Evolutionary conservation across 768 basidiomycete genomes (phyloP), one percentile per base, ranked within the genome.

Genomic region (Sporobolomyces phaffii): DNA sequence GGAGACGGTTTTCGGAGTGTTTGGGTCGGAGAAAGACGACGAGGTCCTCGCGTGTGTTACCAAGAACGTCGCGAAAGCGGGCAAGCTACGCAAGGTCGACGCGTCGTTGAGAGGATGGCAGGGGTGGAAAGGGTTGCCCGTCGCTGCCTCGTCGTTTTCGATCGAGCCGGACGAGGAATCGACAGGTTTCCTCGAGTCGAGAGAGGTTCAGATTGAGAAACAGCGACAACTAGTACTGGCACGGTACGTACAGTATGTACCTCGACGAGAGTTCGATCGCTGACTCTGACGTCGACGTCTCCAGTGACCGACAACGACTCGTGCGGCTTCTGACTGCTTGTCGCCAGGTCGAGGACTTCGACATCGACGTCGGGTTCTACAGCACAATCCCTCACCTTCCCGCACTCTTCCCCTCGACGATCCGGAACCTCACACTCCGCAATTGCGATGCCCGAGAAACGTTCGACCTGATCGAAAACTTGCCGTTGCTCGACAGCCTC

Each of bases 301-400:
- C 11, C 36, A 64, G 62, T 5, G 58, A 64, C 28, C 49, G 62
- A 5, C 49, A 59, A 17, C 49, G 62, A 9, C 58, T 69, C 24
- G 31, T 53, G 14, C 57, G 40, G 1, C 57, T 69, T 3, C 47
- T 69, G 17, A 0, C 51, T 2, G 50, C 18, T 14, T 65, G 64
- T 34, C 44, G 26, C 0, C n/a, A 28, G 3, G 14, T 70, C 45
- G n/a, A 48, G 2, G 43, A 38, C 0, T 61, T 70, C 41, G 69
- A 70, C 52, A 52, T 63, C 52, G 69, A 70, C 43, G 26, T 66
- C 33, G 69, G 69, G 1, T 70, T 63, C 47, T 62, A 65, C 64
- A 34, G 29, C 34, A 36, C 54, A 2, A 33, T 65, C 20, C 47
- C 26, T 26, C 24, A 18, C 0, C 2, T 17, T 1, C 50, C 64